Evolutionary conservation across 345 rosid species (phyloP), one percentile per base, ranked within the genome.

Genomic region (Cardiospermum halicacabum): DNA sequence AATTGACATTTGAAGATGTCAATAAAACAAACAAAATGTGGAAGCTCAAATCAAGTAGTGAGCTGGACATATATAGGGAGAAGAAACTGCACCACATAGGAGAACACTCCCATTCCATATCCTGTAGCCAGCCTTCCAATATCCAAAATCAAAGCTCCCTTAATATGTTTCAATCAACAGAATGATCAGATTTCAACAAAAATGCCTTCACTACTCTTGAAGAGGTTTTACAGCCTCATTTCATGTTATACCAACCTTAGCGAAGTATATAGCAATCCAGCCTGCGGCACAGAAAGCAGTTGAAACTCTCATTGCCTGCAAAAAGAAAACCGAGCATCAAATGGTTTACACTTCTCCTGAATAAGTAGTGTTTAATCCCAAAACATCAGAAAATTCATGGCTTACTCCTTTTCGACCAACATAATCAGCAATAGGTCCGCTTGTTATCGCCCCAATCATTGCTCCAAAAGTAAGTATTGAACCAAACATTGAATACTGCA

Each of bases 391-490:
- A 37, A 21, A 26, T 56, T n/a, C 18, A 59, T 64, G 34, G 43
- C 83, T 72, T 75, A 90, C 98, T 87, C 94, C 81, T 70, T 92
- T 92, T 27, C 98, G 85, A 53, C 98, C 96, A n/a, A 83, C 5
- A 49, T 75, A 69, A 77, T 92, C 97, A 55, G 96, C 94, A 16
- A 92, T 88, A 3, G 81, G 87, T 9, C 98, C 96, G 53, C 89
- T 81, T 12, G 94, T 86, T 74, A 88, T 84, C 34, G 98, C 98
- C 5, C 98, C 98, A 37, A 89, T 84, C 98, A 92, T 92, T 63
- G 98, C 98, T 47, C 97, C 97, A 48, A 89, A 77, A 15, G 96
- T 89, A 74, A 92, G 42, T 56, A 89, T 75, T 72, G 98, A 92
- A 69, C 97, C 98, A 15, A 92, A 89, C 34, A 86, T 65, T 28